These are phyloP conservation scores for Ustilago lituana DNA, from an alignment of 1,284 basidiomycete species.

Conservation along the genomic window DNA sequence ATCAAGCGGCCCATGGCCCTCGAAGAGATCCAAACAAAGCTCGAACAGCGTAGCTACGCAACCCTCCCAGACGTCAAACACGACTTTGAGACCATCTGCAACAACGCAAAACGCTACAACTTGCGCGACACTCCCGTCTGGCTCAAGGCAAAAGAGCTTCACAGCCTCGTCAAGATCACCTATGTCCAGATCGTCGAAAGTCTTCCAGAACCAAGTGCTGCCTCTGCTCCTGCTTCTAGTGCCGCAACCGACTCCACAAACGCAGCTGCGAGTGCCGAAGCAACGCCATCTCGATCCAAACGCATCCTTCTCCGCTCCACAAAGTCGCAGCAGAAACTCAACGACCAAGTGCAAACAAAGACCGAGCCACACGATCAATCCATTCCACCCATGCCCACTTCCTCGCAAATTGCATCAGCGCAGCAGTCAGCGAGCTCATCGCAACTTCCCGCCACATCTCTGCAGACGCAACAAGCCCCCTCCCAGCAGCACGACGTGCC, in stretches of 20 bases:
- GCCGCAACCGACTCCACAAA: not conserved
- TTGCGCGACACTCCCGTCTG: slow-evolving; percentile 84
- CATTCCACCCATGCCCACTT: slow-evolving; percentile 7
- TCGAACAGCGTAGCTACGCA: slow-evolving; percentile 75
- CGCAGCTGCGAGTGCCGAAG: slow-evolving; percentile 1
- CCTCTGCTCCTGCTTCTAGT: slow-evolving; percentile 9
- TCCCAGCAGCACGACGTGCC: slow-evolving; percentile 4
- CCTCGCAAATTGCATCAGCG: no score
- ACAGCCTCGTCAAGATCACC: slow-evolving; percentile 55
- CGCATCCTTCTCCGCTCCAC: slow-evolving; percentile 38
- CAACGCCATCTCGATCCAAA: slow-evolving; percentile 24
- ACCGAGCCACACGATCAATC: slow-evolving; percentile 13
- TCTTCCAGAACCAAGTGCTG: slow-evolving; percentile 31
- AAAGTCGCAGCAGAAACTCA: slow-evolving; percentile 36
- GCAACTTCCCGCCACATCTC: not conserved
- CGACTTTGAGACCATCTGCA: slow-evolving; percentile 86
- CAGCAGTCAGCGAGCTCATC: no score
- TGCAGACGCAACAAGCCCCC: no score
- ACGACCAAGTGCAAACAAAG: slow-evolving; percentile 19
- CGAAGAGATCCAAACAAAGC: slow-evolving; percentile 78
- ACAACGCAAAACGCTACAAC: slow-evolving; percentile 90
- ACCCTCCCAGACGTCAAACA: slow-evolving; percentile 77
- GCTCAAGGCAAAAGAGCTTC: slow-evolving; percentile 79
- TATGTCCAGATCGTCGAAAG: slow-evolving; percentile 51
- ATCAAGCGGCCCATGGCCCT: slow-evolving; percentile 86